Base-by-base conservation (phyloP, 768 basidiomycete species). In the Tephrocybe rancida region DNA sequence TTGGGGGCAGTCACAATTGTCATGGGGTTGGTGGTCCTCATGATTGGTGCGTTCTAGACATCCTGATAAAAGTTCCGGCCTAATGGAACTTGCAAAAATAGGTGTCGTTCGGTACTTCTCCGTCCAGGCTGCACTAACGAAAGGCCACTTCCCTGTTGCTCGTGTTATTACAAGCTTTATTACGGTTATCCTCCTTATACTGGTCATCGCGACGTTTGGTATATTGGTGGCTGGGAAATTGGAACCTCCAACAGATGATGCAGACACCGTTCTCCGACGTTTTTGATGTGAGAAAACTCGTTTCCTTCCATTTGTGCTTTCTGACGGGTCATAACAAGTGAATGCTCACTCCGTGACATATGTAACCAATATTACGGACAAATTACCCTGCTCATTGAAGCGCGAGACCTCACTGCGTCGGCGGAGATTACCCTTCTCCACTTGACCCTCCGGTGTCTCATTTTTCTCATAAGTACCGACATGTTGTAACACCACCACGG, bases 71-170 rank as follows among this genome's bases (percentile, higher is more conserved):
- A 44, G 45, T 27, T 41, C 22, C 24, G 18, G 18, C 22, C 41
- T 56, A 4, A 53, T n/a, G 25, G 2, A 29, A 5, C 4, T 19
- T 30, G n/a, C n/a, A n/a, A n/a, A 18, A 10, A 29, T 24, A 65
- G 64, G 64, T 19, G 49, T 58, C 2, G 32, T 54, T 18, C 55
- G 64, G 19, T 65, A 65, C 38, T 65, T 65, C 41, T 41, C 58
- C 4, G 49, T 65, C 18, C 64, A 65, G 48, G 55, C 56, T 16
- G 64, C 64, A 3, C 44, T 65, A 11, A 63, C 58, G 2, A 61
- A 63, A 29, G 64, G 64, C 9, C 39, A 51, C 29, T 65, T 65
- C 41, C 64, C 64, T 4, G 64, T 54, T 18, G 58, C 64, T 10
- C 58, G 64, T 5, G 45, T 48, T 2, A 37, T 54, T 26, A 57